Conservation (phyloP, 768 basidiomycete species). For the Clathrus columnatus region DNA sequence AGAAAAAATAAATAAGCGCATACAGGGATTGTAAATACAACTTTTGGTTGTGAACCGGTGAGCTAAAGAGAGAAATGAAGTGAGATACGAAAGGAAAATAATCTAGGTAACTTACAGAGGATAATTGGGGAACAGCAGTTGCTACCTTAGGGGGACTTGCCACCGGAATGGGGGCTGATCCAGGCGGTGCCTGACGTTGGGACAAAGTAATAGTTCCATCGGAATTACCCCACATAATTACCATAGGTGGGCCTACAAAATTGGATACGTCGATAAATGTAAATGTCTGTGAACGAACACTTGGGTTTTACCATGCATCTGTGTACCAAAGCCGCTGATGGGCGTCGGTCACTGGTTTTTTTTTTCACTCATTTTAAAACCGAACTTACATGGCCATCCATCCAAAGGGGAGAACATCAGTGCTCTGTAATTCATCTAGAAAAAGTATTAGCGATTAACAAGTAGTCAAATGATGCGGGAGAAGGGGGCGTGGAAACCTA, state of each 20-base stretch:
- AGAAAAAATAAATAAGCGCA: slow-evolving; percentile 15
- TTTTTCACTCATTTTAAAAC: not conserved
- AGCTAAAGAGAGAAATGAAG: not conserved
- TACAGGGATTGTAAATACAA: slow-evolving; percentile 46
- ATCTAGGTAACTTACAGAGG: slow-evolving; percentile 27
- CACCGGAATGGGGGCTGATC: slow-evolving; percentile 51
- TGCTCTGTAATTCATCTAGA: slow-evolving; percentile 42
- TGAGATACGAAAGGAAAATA: slow-evolving; percentile 25
- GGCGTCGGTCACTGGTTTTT: no score
- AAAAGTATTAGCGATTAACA: not conserved
- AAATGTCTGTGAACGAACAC: not conserved
- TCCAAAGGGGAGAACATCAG: slow-evolving; percentile 31
- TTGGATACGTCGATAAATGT: not conserved
- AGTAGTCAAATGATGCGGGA: not conserved
- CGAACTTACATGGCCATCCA: slow-evolving; percentile 54
- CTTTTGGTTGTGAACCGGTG: slow-evolving; percentile 31
- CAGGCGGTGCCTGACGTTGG: slow-evolving; percentile 44
- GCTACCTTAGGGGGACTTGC: slow-evolving; percentile 45
- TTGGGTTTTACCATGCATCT: slow-evolving; percentile 38
- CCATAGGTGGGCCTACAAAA: slow-evolving; percentile 43
- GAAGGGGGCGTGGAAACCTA: slow-evolving; percentile 11
- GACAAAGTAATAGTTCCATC: slow-evolving; percentile 57
- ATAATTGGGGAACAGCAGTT: slow-evolving; percentile 27
- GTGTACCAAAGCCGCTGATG: slow-evolving; percentile 50
- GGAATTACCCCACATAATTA: slow-evolving; percentile 63